Conservation (phyloP, 164 flowering plant species). For the Protea cynaroides region DNA sequence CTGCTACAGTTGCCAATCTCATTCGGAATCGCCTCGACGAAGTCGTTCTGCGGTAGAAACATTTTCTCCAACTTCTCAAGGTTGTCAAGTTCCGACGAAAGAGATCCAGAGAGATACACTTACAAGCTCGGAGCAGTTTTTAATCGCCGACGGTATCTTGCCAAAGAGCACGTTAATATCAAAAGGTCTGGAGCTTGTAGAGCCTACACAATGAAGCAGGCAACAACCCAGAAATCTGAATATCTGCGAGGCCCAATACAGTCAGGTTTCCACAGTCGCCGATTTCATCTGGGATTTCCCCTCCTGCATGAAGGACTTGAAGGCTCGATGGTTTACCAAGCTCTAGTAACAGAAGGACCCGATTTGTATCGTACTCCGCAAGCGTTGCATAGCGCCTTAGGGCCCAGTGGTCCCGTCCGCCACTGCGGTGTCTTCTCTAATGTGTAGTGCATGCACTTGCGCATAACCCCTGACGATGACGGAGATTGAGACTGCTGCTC, state of each 20-base stretch:
- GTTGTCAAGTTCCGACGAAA: conserved; percentile 65
- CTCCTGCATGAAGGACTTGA: conserved; percentile 63
- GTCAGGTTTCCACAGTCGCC: conserved; percentile 46
- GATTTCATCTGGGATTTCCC: conserved; percentile 66
- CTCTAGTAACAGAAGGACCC: conserved; percentile 45
- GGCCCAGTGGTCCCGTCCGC: conserved; percentile 66
- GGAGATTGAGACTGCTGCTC: too few species aligned
- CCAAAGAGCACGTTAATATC: conserved; percentile 76
- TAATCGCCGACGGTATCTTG: conserved; percentile 65
- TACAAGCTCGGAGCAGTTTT: conserved; percentile 76
- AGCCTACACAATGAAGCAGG: conserved; percentile 59
- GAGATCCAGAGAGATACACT: conserved; percentile 62
- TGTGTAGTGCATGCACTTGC: conserved; percentile 56
- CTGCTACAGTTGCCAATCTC: conserved; percentile 71
- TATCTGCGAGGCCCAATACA: conserved; percentile 53
- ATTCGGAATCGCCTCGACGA: conserved; percentile 66
- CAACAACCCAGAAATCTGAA: conserved; percentile 45
- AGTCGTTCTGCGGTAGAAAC: conserved; percentile 41
- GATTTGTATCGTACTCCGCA: conserved; percentile 68
- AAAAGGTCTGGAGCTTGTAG: conserved; percentile 54
- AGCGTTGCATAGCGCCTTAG: conserved; percentile 62
- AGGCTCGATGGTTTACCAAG: conserved; percentile 42
- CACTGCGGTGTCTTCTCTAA: conserved; percentile 73
- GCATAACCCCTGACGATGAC: neutral
- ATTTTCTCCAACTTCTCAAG: conserved; percentile 53